A percentile compares a stretch with the other conserved stretches of the same genome.
These are phyloP conservation scores for Coemansia pectinata DNA, from an alignment of 192 early-diverging fungal genomes.

Conservation along the genomic window DNA sequence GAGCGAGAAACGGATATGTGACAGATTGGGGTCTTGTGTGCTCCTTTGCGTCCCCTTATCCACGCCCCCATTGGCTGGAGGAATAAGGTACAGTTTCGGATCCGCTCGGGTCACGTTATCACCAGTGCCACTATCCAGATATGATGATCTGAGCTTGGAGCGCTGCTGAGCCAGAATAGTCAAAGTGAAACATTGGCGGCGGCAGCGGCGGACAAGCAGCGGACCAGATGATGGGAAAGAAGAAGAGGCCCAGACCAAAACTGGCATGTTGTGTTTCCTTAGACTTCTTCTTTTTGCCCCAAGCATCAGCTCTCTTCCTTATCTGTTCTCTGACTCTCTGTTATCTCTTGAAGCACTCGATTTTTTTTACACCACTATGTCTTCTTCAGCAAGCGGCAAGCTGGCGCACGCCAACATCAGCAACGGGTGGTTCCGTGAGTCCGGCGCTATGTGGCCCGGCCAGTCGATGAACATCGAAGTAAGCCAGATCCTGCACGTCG, in stretches of 20 bases:
- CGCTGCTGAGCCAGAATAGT: neutral
- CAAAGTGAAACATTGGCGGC: too few species aligned
- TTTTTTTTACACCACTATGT: conserved; percentile 7
- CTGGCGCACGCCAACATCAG: conserved; percentile 88
- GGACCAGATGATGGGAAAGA: neutral
- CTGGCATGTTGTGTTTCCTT: neutral
- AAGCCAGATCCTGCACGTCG: conserved; percentile 90
- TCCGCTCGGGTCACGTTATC: neutral
- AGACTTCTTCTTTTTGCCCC: neutral
- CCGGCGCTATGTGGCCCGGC: conserved; percentile 94
- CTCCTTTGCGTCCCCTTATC: conserved; percentile 8
- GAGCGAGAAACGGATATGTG: neutral
- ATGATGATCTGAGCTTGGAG: neutral
- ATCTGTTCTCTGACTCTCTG: neutral
- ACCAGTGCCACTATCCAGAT: neutral
- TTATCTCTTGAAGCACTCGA: neutral
- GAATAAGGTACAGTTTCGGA: neutral
- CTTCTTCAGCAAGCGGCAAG: conserved; percentile 27
- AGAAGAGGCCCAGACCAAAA: neutral
- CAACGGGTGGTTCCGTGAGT: conserved; percentile 98
- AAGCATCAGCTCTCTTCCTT: conserved; percentile 1
- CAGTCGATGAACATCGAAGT: conserved; percentile 98
- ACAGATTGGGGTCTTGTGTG: neutral
- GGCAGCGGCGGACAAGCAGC: neutral
- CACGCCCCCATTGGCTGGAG: conserved; percentile 3